phyloP scores from a whole-genome alignment of 345 rosid species.

The Gossypium bickii region DNA sequence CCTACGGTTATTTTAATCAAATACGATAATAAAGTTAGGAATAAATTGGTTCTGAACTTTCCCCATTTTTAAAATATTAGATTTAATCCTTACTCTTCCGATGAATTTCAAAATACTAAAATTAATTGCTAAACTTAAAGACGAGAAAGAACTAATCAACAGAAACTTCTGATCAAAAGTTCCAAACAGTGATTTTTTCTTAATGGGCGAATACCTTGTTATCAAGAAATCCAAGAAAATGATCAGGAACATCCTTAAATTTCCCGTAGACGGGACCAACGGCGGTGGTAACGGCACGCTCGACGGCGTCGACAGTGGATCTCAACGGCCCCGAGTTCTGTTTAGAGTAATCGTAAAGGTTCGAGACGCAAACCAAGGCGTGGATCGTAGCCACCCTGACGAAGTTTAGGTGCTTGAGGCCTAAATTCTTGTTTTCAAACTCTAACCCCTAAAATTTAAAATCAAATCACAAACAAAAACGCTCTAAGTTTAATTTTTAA shows the following conservation, averaged over 20 bases:
- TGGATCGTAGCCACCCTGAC: slow-evolving; percentile 57
- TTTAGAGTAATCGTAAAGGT: slow-evolving; percentile 67
- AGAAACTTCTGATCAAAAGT: background rate
- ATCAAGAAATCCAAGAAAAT: slow-evolving; percentile 66
- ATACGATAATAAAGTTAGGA: background rate
- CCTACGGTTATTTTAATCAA: slow-evolving; percentile 36
- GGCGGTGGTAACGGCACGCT: slow-evolving; percentile 57
- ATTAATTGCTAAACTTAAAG: background rate
- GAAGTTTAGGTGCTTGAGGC: slow-evolving; percentile 64
- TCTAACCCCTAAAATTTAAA: slow-evolving; percentile 33
- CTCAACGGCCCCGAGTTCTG: slow-evolving; percentile 73
- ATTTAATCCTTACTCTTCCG: background rate
- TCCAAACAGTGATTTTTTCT: background rate
- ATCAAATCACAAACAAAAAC: background rate
- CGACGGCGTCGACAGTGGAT: slow-evolving; percentile 64
- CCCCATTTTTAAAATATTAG: background rate
- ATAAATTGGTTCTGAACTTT: background rate
- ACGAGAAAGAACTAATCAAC: background rate
- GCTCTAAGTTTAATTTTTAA: background rate
- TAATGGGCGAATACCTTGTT: slow-evolving; percentile 44
- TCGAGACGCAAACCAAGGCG: slow-evolving; percentile 41
- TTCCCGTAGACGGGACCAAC: slow-evolving; percentile 63
- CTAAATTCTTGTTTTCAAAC: slow-evolving; percentile 34
- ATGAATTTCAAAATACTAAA: too few species aligned
- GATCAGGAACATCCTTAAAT: slow-evolving; percentile 56